Evolutionary conservation across 805 yeast species (phyloP).

Genomic region (Candida berthetii): DNA sequence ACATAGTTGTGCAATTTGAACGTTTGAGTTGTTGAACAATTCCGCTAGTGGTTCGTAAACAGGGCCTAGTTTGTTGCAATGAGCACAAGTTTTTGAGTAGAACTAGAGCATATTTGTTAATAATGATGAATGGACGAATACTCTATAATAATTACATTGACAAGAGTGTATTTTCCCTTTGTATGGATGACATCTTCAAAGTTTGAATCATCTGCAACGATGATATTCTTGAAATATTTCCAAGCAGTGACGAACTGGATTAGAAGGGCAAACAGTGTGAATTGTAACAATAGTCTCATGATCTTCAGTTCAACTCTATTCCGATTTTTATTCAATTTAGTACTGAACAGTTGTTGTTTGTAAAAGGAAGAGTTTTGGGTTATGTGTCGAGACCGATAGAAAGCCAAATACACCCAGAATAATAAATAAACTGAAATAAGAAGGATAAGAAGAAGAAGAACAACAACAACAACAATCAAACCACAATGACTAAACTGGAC

Average conservation of each 20-base stretch:
- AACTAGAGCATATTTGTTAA: constrained; percentile 18
- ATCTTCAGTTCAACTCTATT: too few relatives aligned
- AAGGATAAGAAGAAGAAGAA: neutral
- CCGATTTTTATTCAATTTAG: too few relatives aligned
- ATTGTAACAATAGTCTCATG: too few relatives aligned
- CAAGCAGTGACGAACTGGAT: neutral
- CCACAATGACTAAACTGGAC: constrained; percentile 2
- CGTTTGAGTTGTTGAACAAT: constrained; percentile 31
- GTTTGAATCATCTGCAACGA: constrained; percentile 16
- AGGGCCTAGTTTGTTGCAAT: constrained; percentile 42
- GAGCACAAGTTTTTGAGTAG: constrained; percentile 37
- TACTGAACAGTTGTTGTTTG: too few relatives aligned
- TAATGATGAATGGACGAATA: neutral
- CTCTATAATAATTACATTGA: constrained; percentile 5
- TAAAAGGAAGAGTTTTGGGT: too few relatives aligned
- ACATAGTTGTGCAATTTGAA: constrained; percentile 29
- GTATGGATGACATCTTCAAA: constrained; percentile 11
- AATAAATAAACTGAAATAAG: neutral
- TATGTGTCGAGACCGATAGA: neutral
- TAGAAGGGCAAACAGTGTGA: neutral
- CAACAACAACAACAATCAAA: neutral
- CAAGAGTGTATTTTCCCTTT: constrained; percentile 15
- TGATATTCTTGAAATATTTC: constrained; percentile 12
- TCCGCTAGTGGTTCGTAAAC: constrained; percentile 35
- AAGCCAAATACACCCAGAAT: neutral